Base-by-base conservation (phyloP, 2,329 filamentous ascomycete species). In the Furcasterigmium sp. region DNA sequence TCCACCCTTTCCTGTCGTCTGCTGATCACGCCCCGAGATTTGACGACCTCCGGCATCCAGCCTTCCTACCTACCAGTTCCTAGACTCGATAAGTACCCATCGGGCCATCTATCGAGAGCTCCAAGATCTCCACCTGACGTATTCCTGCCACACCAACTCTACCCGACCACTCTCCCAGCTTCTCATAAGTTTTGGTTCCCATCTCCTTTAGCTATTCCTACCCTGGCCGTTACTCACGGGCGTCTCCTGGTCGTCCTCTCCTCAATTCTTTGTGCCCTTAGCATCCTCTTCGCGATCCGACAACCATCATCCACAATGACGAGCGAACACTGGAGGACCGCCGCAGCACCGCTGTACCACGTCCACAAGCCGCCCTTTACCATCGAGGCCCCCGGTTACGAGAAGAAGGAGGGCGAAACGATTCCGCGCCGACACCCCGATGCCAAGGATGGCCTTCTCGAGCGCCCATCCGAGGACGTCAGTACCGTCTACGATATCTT, bases 401-500 rank as follows among this genome's bases (percentile, higher is more conserved):
- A 82, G 58, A 81, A 83, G 53, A 76, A 85, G 48, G 73, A 84
- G 6, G 89, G 89, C 69, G 89, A 95, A 72, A 91, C 90, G 39
- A 82, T 89, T 51, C 89, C 90, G 30, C 84, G 87, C 54, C 80
- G 89, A 46, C 82, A 94, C 61, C 73, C 79, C 43, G 72, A 73
- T 46, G 80, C 84, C 50, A 87, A 85, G 62, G 75, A 94, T 54
- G 80, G 76, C 41, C 80, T 95, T 46, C 68, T 80, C 49, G 70
- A 73, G 43, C 77, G 71, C 9, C 87, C 87, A 4, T 72, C 80
- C 42, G 76, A 84, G 32, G 85, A 84, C 51, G 75, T 91, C 61
- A 69, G 75, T 52, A 95, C 89, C 43, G 78, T 89, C 54, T 93
- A 82, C 67, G 87, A 94, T 56, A 78, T 95, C 51, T 72, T 95